phyloP scores from a whole-genome alignment of 208 protist species.

The Naegleria lovaniensis region DNA sequence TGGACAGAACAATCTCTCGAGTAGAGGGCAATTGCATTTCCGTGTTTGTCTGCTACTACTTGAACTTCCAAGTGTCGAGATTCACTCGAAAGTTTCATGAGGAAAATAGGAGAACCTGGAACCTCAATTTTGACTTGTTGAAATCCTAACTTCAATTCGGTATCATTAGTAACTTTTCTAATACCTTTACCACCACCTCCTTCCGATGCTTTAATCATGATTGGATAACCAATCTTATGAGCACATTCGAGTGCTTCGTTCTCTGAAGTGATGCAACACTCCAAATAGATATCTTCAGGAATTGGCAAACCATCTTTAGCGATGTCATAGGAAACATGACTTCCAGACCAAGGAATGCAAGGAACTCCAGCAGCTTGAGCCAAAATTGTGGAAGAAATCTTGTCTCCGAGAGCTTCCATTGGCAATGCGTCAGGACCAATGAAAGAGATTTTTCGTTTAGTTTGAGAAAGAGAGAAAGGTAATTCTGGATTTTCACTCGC shows the following conservation, averaged over 20 bases:
- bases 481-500: conserved; percentile 94
- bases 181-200: conserved; percentile 97
- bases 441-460: conserved; percentile 26
- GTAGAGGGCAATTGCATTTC: conserved; percentile 82
- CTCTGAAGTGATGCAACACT: conserved; percentile 75
- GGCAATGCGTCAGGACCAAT: conserved; percentile 58
- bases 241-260: conserved; percentile 78
- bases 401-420: conserved; percentile 91
- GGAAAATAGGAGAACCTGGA: conserved; percentile 91
- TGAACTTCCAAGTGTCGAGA: conserved; percentile 92
- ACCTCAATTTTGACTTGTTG: conserved; percentile 80
- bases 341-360: conserved; percentile 83
- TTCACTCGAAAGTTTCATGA: conserved; percentile 87
- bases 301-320: conserved; percentile 48
- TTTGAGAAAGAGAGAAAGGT: conserved; percentile 54
- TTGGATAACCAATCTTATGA: conserved; percentile 83
- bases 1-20: conserved; percentile 97
- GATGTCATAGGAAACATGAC: conserved; percentile 41
- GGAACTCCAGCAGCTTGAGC: conserved; percentile 89
- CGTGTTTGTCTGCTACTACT: conserved; percentile 85
- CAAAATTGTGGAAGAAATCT: conserved; percentile 94
- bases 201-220: conserved; percentile 98
- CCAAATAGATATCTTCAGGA: conserved; percentile 65
- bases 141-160: conserved; percentile 47
- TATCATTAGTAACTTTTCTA: conserved; percentile 66